Evolutionary conservation across 768 basidiomycete species (phyloP), one percentile per base, ranked within the genome.

Genomic region (Cystobasidiopsis lactophilus): DNA sequence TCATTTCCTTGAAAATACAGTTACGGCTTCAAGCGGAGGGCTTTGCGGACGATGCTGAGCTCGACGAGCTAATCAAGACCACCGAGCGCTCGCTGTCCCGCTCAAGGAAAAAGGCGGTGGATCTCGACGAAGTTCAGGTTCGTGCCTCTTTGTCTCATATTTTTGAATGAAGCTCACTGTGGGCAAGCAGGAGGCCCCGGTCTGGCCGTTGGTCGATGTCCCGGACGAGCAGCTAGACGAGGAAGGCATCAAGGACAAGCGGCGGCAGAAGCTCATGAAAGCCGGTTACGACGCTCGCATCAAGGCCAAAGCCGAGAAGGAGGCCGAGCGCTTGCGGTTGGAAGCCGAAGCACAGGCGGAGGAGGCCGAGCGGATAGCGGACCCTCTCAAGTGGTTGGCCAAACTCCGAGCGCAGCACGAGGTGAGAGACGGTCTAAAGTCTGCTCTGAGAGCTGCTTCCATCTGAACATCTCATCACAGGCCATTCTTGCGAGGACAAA

Each of bases 191-290:
- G 89, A 88, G 53, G 75, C 85, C 21, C 71, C 70, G 1, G 76
- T 78, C 0, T 98, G 88, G 70, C 88, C 85, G 19, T 72, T 98
- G 2, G 71, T 91, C n/a, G 85, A 93, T 60, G 72, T 81, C 2
- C 86, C 88, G 0, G 93, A 98, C 66, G 78, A 75, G 5, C 82
- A 91, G 54, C 80, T 88, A 57, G 56, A 85, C 60, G 89, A 96
- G 62, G 88, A 91, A 38, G 74, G 78, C 24, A 64, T 95, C 33
- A 95, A 84, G 65, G 93, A 98, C 67, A 98, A 96, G 70, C 79
- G 78, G 62, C 83, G 80, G 62, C 93, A 98, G 65, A 81, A 78
- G 58, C 72, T 96, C 30, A 70, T 89, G 69, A 96, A 93, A 66
- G 85, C 88, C 0, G 85, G 84, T 1, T 88, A 80, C 65, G 91